A percentile compares a stretch with the other conserved stretches of the same genome.
Evolutionary conservation across 352 stramenopile species (phyloP).

Genomic region (Pythium aquatile): DNA sequence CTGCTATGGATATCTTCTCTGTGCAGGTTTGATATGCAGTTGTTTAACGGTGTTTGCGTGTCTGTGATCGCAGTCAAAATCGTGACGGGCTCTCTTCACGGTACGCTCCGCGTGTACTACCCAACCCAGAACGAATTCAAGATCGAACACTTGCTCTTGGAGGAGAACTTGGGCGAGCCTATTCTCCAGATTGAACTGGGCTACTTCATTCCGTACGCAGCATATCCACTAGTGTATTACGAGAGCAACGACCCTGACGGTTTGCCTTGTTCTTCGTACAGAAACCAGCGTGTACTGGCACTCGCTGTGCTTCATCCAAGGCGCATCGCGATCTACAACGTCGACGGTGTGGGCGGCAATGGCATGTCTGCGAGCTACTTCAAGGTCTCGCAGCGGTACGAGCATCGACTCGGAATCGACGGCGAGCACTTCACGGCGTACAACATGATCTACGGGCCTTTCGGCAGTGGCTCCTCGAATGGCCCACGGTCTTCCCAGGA

Average conservation of each 20-base stretch:
- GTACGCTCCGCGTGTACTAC: constrained; percentile 83
- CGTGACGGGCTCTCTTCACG: constrained; percentile 85
- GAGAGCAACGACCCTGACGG: background rate
- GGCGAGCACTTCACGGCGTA: constrained; percentile 90
- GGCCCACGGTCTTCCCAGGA: constrained; percentile 21
- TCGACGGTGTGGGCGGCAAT: constrained; percentile 74
- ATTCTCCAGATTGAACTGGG: constrained; percentile 87
- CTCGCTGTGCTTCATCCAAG: constrained; percentile 88
- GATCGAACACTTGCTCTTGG: constrained; percentile 88
- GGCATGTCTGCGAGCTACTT: constrained; percentile 83
- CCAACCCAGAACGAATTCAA: constrained; percentile 80
- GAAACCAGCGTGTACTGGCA: constrained; percentile 53
- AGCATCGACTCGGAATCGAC: constrained; percentile 85
- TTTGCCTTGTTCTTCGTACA: constrained; percentile 7
- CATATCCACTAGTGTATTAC: background rate
- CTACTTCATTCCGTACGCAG: constrained; percentile 79
- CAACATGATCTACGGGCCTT: constrained; percentile 87
- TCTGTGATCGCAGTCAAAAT: constrained; percentile 65
- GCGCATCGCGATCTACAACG: constrained; percentile 71
- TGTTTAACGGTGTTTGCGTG: background rate
- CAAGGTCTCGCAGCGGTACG: constrained; percentile 77
- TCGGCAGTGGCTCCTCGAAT: constrained; percentile 40
- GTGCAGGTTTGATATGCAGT: background rate
- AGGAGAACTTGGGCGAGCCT: constrained; percentile 80
- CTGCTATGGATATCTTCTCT: too few relatives aligned